These are phyloP conservation scores for Thalassiosira livingstoniorum DNA, from an alignment of 352 stramenopile genomes.

Conservation along the genomic window DNA sequence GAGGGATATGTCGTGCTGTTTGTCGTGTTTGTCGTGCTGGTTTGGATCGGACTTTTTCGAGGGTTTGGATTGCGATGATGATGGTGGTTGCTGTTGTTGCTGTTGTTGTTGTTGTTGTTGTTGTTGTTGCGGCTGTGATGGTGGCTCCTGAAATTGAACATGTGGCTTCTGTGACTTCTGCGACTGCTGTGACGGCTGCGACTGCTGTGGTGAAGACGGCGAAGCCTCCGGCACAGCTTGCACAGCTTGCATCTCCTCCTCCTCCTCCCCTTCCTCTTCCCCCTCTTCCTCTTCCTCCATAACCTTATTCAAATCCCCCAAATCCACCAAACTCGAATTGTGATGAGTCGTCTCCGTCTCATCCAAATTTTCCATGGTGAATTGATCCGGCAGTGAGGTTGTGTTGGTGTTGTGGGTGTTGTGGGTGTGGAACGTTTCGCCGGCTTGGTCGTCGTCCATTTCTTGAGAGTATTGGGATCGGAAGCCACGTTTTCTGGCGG, in stretches of 20 bases:
- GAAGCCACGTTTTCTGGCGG: no score
- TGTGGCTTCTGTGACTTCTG: conserved; percentile 40
- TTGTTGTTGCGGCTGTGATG: conserved; percentile 90
- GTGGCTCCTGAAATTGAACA: conserved; percentile 28
- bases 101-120: conserved; percentile 85
- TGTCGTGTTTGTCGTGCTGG: not conserved
- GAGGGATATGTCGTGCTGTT: not conserved
- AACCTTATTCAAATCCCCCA: no score
- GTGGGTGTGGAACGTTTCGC: no score
- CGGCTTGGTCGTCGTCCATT: no score
- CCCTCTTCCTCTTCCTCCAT: no score
- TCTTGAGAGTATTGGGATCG: no score
- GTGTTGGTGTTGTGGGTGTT: no score
- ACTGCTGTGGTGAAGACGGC: conserved; percentile 84
- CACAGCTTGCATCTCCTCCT: conserved; percentile 42
- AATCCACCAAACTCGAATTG: no score
- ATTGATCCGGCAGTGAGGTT: no score
- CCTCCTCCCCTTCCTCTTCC: no score
- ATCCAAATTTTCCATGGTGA: no score
- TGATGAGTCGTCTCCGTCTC: no score
- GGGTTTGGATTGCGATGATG: not conserved
- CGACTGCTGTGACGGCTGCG: conserved; percentile 27
- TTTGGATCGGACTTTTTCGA: not conserved
- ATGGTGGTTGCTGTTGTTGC: not conserved
- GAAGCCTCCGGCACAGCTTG: conserved; percentile 50